Conservation (phyloP, 1,139 yeast species). For the Hyphopichia fennica region DNA sequence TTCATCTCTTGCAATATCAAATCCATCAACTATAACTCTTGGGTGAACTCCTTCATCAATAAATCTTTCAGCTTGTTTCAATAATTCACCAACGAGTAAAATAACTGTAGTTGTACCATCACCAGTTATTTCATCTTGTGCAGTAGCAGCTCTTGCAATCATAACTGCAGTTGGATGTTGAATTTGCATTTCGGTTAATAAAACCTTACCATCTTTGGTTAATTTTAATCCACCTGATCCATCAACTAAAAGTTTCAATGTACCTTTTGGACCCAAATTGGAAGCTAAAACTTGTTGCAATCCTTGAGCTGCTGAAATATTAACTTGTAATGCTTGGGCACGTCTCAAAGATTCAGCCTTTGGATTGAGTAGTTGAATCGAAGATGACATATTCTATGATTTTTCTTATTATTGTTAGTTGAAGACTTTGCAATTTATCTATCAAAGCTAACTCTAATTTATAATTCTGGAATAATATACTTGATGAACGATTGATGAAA, state of each 20-base stretch:
- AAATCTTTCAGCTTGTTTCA: constrained; percentile 92
- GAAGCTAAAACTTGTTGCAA: constrained; percentile 88
- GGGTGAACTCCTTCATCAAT: constrained; percentile 96
- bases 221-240: constrained; percentile 95
- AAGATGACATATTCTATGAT: constrained; percentile 41
- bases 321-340: constrained; percentile 92
- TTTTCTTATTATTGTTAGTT: neutral
- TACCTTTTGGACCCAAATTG: constrained; percentile 96
- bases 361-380: constrained; percentile 90
- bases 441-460: too few relatives aligned
- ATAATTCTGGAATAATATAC: too few relatives aligned
- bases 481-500: too few relatives aligned
- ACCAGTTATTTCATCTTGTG: constrained; percentile 98
- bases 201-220: constrained; percentile 96
- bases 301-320: constrained; percentile 95
- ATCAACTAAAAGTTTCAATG: constrained; percentile 92
- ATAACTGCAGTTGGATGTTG: constrained; percentile 99
- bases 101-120: constrained; percentile 99
- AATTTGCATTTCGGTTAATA: constrained; percentile 94
- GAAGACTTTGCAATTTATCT: too few relatives aligned
- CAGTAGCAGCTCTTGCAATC: constrained; percentile 98
- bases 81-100: constrained; percentile 87
- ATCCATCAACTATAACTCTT: constrained; percentile 90
- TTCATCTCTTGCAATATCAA: constrained; percentile 82
- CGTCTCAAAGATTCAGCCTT: constrained; percentile 95